phyloP scores from a whole-genome alignment of 306 rosid species.

The Pyrus bretschneideri region DNA sequence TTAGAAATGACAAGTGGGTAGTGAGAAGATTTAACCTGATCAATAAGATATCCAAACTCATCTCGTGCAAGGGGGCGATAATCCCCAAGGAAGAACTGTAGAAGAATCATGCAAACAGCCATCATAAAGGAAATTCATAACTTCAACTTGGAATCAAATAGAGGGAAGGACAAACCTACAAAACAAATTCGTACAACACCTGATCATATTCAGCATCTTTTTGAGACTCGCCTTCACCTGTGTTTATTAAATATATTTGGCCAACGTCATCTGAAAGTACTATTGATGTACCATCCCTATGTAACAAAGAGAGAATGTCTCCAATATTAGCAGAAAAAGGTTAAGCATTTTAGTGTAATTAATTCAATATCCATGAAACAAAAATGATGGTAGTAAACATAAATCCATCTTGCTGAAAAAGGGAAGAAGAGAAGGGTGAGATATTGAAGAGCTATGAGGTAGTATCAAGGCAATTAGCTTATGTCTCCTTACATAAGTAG shows the following conservation, averaged over 20 bases:
- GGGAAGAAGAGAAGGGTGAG: not conserved
- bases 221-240: conserved; percentile 87
- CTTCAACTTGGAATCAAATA: conserved; percentile 5
- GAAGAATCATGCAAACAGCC: conserved; percentile 18
- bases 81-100: conserved; percentile 87
- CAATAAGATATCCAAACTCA: conserved; percentile 61
- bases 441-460: not conserved
- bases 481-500: not conserved
- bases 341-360: not conserved
- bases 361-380: not conserved
- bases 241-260: conserved; percentile 74
- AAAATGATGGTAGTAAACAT: not conserved
- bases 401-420: not conserved
- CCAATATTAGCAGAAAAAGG: not conserved
- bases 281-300: conserved; percentile 89
- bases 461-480: not conserved
- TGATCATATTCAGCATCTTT: conserved; percentile 83
- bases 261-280: conserved; percentile 91
- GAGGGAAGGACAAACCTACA: not conserved
- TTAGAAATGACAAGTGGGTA: conserved; percentile 1
- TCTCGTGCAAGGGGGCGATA: conserved; percentile 77
- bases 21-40: conserved; percentile 51
- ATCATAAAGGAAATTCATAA: conserved; percentile 17
- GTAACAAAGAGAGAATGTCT: conserved; percentile 5
- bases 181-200: conserved; percentile 29